Evolutionary conservation across 2,329 filamentous ascomycete species (phyloP), one percentile per base, ranked within the genome.

Genomic region (Aureobasidium sp.): DNA sequence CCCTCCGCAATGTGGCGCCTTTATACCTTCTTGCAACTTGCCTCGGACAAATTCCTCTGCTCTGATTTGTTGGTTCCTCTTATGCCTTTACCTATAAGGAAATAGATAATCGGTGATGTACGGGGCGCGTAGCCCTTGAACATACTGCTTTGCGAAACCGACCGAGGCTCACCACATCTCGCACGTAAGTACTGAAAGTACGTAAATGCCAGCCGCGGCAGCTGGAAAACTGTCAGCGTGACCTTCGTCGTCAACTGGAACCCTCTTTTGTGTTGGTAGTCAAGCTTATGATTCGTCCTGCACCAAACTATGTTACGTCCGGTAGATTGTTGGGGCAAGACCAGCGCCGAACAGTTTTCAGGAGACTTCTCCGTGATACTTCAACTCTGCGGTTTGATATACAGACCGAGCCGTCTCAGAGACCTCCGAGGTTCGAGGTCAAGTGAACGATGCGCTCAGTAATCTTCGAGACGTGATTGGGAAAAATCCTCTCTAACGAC

Each of bases 1-100:
- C 36, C 25, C 59, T 53, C 59, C 59, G 59, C 59, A 62, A 53
- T 42, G 45, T 62, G 59, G 59, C 45, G 59, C 27, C 33, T 62
- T 62, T 33, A 53, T 53, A 43, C 47, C 45, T 53, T 48, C 27
- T 11, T 1, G 4, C 27, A 43, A 53, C 43, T 53, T 51, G 23
- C 47, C 59, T 62, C 59, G 59, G 59, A 62, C 59, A 18, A 53
- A 62, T 53, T 13, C 5, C 13, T 29, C 6, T n/a, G 5, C 18
- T 33, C 47, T 53, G 47, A 62, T 62, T 62, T 38, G 59, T 27
- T 53, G 47, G 25, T 42, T 20, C 29, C 33, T 25, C 3, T 15
- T 2, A 15, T 27, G 36, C 53, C 36, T 42, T 33, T 6, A 25
- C 16, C 25, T 33, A 42, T 51, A 48, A 33, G 45, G 59, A 18